Base-by-base conservation (phyloP, 2,329 filamentous ascomycete species). In the Penicillium sp. region DNA sequence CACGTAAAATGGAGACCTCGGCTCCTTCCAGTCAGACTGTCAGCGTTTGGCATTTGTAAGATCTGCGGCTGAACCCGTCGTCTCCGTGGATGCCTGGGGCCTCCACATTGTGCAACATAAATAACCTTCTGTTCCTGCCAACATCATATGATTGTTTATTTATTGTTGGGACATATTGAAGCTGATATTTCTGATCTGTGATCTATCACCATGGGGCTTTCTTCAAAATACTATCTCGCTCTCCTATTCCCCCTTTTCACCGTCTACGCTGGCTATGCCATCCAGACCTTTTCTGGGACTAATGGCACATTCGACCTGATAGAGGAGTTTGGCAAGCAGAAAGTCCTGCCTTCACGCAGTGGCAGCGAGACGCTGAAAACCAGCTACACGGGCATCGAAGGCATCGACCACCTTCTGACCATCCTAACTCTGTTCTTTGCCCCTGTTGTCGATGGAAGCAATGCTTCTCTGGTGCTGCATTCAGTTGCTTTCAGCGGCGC, bases 401-500 rank as follows among this genome's bases (percentile, higher is more conserved):
- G 62, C 0, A 24, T 74, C 5, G 73, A 75, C 54, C 51, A 62
- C 14, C 57, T 72, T 3, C 61, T 75, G 1, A 59, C 66, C 5
- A 49, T 65, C 5, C 52, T 74, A 60, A 70, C 68, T 2, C 61
- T 66, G 20, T 77, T 77, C 58, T 77, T 77, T 62, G 74, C 71
- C 60, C 70, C 73, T 0, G 64, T 68, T 2, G 66, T 74, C 8
- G 73, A 76, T 57, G 74, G 74, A 7, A 68, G 66, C 42, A 65
- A 69, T 24, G 65, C 72, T 0, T 66, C 66, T 14, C 61, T 74
- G 7, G 61, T 68, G 1, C 61, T 77, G 9, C 71, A 75, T 43
- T 67, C 71, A 3, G 60, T 75, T 14, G 68, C 66, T 5, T 74
- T 78, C 23, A 71, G 72, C 4, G 73, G 73, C 5, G 71, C 74